phyloP scores from a whole-genome alignment of 1,284 basidiomycete species.

The Termitomyces sp. region DNA sequence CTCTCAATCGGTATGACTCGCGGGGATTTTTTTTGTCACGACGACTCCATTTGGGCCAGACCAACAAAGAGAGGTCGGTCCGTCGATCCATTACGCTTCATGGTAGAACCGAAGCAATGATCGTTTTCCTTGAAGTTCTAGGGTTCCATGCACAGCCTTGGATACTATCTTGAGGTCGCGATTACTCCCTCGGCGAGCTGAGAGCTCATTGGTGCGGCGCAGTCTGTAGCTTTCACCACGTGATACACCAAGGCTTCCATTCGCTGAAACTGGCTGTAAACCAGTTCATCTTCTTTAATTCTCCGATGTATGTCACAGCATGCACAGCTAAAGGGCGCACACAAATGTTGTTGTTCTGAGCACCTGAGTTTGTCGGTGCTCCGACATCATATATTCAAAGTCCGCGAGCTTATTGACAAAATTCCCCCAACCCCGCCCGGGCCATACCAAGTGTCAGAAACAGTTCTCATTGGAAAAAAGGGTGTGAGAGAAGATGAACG shows the following conservation, averaged over 20 bases:
- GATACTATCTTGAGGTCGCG: not conserved
- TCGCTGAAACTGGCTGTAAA: constrained; percentile 1
- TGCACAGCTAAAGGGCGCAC: constrained; percentile 3
- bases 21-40: not conserved
- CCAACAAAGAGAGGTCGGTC: not conserved
- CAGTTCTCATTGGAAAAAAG: not conserved
- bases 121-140: not conserved
- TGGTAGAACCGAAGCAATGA: not conserved
- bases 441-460: not conserved
- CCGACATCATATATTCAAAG: not conserved
- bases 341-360: not conserved
- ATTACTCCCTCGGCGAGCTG: no score
- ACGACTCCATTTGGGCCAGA: not conserved
- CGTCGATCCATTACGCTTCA: not conserved
- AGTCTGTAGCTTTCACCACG: not conserved
- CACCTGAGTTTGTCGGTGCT: not conserved
- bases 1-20: not conserved
- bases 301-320: constrained; percentile 1
- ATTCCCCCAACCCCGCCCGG: no score
- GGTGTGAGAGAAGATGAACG: not conserved
- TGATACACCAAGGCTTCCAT: not conserved
- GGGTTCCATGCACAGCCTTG: not conserved
- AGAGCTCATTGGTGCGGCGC: not conserved
- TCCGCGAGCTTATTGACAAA: not conserved
- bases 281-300: not conserved